Conservation (phyloP, 495 filamentous ascomycete genomes). For the Aspergillus steynii region DNA sequence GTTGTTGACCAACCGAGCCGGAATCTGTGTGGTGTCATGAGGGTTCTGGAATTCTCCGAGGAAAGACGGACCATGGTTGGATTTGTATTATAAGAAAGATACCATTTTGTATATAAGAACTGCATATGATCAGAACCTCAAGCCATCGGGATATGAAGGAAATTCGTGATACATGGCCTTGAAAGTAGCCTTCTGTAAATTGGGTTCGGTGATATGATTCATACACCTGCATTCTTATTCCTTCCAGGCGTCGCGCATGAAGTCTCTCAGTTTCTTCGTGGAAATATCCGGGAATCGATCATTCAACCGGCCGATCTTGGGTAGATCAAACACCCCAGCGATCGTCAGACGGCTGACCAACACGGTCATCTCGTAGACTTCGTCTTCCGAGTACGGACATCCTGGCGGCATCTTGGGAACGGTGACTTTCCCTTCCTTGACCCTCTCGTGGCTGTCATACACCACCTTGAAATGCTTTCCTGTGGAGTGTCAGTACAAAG, state of each 20-base stretch:
- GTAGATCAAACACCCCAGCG: conserved; percentile 33
- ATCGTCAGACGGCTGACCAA: conserved; percentile 37
- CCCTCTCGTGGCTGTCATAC: conserved; percentile 49
- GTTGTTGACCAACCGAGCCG: neutral
- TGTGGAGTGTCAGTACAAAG: conserved; percentile 13
- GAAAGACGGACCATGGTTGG: too few species aligned
- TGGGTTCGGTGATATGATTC: too few species aligned
- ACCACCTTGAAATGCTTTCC: conserved; percentile 50
- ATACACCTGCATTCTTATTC: neutral
- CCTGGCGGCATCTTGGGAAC: conserved; percentile 39
- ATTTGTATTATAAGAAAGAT: neutral
- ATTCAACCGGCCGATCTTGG: conserved; percentile 27
- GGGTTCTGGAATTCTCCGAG: too few species aligned
- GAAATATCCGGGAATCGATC: conserved; percentile 28
- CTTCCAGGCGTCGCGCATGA: conserved; percentile 30
- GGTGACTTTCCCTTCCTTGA: conserved; percentile 46
- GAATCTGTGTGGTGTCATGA: too few species aligned
- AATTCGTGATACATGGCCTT: too few species aligned
- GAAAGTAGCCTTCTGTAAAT: too few species aligned
- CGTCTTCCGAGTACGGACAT: conserved; percentile 23
- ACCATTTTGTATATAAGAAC: neutral
- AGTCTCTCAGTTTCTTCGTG: conserved; percentile 29
- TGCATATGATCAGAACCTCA: neutral
- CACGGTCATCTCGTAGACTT: conserved; percentile 31
- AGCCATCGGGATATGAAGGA: neutral